These are phyloP conservation scores for Tetracladium maxilliforme DNA, from an alignment of 2,329 filamentous ascomycete species.

Conservation along the genomic window DNA sequence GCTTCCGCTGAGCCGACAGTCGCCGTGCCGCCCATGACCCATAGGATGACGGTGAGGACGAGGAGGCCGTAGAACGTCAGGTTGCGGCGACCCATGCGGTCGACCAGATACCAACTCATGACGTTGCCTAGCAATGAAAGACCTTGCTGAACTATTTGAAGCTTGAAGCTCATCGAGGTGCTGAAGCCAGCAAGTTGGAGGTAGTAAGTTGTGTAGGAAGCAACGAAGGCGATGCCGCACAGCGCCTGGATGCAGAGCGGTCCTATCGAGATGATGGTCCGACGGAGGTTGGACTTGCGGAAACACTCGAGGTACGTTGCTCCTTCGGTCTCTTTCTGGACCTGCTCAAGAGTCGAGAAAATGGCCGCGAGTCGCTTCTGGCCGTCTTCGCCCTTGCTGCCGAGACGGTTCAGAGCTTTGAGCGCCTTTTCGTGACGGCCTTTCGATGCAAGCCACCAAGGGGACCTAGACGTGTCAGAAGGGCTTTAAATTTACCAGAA, in stretches of 20 bases:
- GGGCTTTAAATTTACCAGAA: too few relatives aligned
- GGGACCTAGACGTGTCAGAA: too few relatives aligned
- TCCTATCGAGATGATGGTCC: slow-evolving; percentile 21
- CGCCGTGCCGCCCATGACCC: slow-evolving; percentile 2
- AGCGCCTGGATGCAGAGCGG: slow-evolving; percentile 19
- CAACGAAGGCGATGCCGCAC: slow-evolving; percentile 18
- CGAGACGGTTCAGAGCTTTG: slow-evolving; percentile 17
- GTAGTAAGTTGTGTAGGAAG: slow-evolving; percentile 25
- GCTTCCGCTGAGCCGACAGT: slow-evolving; percentile 1
- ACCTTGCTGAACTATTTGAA: slow-evolving; percentile 23
- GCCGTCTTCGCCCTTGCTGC: slow-evolving; percentile 12
- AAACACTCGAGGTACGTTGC: slow-evolving; percentile 24
- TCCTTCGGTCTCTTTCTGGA: slow-evolving; percentile 18
- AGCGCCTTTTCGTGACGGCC: slow-evolving; percentile 18
- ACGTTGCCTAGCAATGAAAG: slow-evolving; percentile 22
- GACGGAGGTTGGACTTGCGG: slow-evolving; percentile 19
- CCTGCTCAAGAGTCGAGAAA: slow-evolving; percentile 19
- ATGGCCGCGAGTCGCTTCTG: slow-evolving; percentile 13
- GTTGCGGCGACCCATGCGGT: slow-evolving; percentile 16
- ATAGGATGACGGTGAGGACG: slow-evolving; percentile 3
- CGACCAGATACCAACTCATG: slow-evolving; percentile 21
- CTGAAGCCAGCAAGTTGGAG: slow-evolving; percentile 24
- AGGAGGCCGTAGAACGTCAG: slow-evolving; percentile 3
- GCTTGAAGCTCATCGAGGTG: slow-evolving; percentile 17
- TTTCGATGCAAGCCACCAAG: slow-evolving; percentile 21